Percentiles rank a stretch among this genome's conserved stretches.
These are phyloP conservation scores for Wolfiporia cocos DNA, from an alignment of 1,284 basidiomycete genomes.

Conservation along the genomic window DNA sequence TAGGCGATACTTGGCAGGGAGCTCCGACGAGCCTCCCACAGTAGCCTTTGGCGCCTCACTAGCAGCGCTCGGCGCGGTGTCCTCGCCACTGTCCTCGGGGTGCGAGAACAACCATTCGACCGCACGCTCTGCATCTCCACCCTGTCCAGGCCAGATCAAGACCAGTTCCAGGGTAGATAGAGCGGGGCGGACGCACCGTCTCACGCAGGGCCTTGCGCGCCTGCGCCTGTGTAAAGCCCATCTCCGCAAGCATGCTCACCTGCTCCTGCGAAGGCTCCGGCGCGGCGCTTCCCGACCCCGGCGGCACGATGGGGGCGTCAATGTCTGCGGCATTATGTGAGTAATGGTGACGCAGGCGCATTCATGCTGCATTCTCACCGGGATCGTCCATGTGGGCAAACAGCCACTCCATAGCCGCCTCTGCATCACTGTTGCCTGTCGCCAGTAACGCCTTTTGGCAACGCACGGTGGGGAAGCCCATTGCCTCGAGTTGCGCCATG, in stretches of 20 bases:
- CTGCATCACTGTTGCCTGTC: conserved; percentile 76
- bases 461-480: conserved; percentile 84
- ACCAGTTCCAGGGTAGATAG: neutral
- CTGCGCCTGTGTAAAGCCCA: conserved; percentile 89
- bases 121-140: conserved; percentile 76
- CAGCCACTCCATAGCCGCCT: conserved; percentile 93
- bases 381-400: conserved; percentile 95
- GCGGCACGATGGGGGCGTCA: conserved; percentile 67
- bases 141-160: conserved; percentile 32
- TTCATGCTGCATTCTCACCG: conserved; percentile 38
- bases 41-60: conserved; percentile 14
- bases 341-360: neutral
- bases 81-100: conserved; percentile 81
- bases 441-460: conserved; percentile 89
- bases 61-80: conserved; percentile 30
- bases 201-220: conserved; percentile 85
- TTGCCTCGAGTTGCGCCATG: conserved; percentile 70
- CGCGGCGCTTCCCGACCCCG: conserved; percentile 22
- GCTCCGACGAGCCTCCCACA: conserved; percentile 42
- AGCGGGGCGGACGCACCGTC: conserved; percentile 48
- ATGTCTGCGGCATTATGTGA: conserved; percentile 54
- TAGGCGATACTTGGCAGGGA: conserved; percentile 78
- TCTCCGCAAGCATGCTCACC: conserved; percentile 74
- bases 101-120: conserved; percentile 98
- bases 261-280: conserved; percentile 64